Conservation (phyloP, 345 rosid genomes). For the Eutrema yunnanense region DNA sequence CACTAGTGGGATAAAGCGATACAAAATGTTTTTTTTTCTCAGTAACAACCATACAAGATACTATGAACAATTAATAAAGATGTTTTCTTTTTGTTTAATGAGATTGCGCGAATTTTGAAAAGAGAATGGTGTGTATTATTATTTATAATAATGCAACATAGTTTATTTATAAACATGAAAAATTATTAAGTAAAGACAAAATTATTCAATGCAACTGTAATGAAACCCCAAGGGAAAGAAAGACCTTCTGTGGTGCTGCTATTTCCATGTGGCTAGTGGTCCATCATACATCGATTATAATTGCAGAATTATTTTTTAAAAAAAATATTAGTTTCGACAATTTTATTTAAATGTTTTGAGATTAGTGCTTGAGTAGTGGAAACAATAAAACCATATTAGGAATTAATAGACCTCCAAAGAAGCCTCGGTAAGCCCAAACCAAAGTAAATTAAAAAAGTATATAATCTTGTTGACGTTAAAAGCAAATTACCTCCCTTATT, state of each 20-base stretch:
- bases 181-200: slow-evolving; percentile 28
- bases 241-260: slow-evolving; percentile 20
- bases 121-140: not conserved
- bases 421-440: slow-evolving; percentile 17
- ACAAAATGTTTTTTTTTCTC: too few relatives aligned
- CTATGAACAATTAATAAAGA: not conserved
- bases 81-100: not conserved
- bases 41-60: not conserved
- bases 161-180: not conserved
- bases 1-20: too few relatives aligned
- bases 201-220: slow-evolving; percentile 23
- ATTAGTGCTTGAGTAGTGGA: slow-evolving; percentile 28
- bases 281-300: slow-evolving; percentile 2
- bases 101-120: not conserved
- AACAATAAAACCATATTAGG: not conserved
- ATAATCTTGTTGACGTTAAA: not conserved
- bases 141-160: slow-evolving; percentile 5
- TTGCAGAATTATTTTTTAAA: not conserved
- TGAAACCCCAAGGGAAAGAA: slow-evolving; percentile 21
- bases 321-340: not conserved
- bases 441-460: not conserved
- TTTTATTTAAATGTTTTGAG: not conserved
- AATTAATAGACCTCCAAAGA: not conserved
- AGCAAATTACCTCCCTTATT: too few relatives aligned
- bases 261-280: slow-evolving; percentile 29